Evolutionary conservation across 2,329 filamentous ascomycete species (phyloP).

Genomic region (Trichoderma asperellum): DNA sequence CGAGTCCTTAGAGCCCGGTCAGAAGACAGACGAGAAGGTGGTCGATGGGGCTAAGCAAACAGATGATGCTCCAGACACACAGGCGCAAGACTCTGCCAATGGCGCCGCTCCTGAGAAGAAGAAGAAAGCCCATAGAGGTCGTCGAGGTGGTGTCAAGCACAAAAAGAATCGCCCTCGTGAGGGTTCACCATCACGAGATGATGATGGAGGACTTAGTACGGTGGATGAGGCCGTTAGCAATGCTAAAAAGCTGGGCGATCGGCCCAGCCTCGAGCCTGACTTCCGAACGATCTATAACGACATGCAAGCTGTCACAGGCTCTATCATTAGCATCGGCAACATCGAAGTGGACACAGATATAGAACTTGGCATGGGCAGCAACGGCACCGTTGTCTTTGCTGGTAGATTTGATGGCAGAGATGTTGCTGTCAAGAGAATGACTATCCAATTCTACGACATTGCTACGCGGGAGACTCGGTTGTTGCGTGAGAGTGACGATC

Average conservation of each 20-base stretch:
- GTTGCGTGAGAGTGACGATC: conserved; percentile 90
- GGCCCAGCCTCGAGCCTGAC: conserved; percentile 62
- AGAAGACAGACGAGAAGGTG: background rate
- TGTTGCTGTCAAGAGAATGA: conserved; percentile 95
- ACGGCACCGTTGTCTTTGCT: conserved; percentile 94
- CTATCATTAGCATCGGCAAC: conserved; percentile 64
- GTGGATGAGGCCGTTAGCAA: conserved; percentile 66
- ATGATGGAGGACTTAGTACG: conserved; percentile 49
- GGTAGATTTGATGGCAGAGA: conserved; percentile 93
- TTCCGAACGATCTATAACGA: conserved; percentile 61
- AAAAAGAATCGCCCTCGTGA: conserved; percentile 62
- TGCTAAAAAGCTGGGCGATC: conserved; percentile 61
- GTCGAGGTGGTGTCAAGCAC: conserved; percentile 72
- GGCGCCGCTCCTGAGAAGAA: conserved; percentile 54
- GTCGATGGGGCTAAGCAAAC: background rate
- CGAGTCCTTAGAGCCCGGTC: background rate
- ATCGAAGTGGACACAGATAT: conserved; percentile 67
- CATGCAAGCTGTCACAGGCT: conserved; percentile 62
- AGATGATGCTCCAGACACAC: background rate
- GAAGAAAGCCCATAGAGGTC: conserved; percentile 70
- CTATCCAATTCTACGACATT: conserved; percentile 94
- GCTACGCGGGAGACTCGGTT: conserved; percentile 92
- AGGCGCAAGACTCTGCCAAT: background rate
- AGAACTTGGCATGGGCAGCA: conserved; percentile 79
- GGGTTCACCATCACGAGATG: conserved; percentile 54